A percentile compares a stretch with the other conserved stretches of the same genome.
Evolutionary conservation across 2,329 filamentous ascomycete genomes (phyloP).

Genomic region (Aureobasidium mangrovei): DNA sequence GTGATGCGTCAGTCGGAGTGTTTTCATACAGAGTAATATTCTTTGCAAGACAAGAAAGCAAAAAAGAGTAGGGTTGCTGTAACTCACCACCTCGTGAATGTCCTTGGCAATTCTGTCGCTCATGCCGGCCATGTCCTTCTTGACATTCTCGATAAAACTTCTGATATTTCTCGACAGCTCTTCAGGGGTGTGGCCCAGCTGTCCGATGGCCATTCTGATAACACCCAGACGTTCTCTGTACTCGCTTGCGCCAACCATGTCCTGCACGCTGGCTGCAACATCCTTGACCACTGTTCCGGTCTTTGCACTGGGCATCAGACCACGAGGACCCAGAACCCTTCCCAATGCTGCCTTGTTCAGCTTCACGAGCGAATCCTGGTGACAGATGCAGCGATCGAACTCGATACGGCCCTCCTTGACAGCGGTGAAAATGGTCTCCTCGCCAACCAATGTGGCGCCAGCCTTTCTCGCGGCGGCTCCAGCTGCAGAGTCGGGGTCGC

Average conservation of each 20-base stretch:
- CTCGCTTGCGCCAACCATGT: slow-evolving; percentile 73
- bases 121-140: slow-evolving; percentile 62
- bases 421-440: slow-evolving; percentile 74
- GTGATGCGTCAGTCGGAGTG: background rate
- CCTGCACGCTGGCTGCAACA: slow-evolving; percentile 63
- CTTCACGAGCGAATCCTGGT: slow-evolving; percentile 65
- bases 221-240: slow-evolving; percentile 83
- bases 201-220: slow-evolving; percentile 81
- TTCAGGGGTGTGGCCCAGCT: slow-evolving; percentile 79
- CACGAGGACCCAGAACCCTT: slow-evolving; percentile 74
- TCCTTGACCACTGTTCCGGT: slow-evolving; percentile 81
- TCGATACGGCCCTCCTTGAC: slow-evolving; percentile 69
- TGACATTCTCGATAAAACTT: slow-evolving; percentile 64
- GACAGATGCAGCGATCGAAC: slow-evolving; percentile 85
- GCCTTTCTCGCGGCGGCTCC: slow-evolving; percentile 65
- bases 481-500: slow-evolving; percentile 66
- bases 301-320: slow-evolving; percentile 86
- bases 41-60: slow-evolving; percentile 19
- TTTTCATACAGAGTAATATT: background rate
- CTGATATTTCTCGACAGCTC: slow-evolving; percentile 79
- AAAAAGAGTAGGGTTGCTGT: slow-evolving; percentile 27
- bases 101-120: slow-evolving; percentile 60
- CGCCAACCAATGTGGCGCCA: slow-evolving; percentile 75
- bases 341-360: slow-evolving; percentile 75
- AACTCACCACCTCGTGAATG: slow-evolving; percentile 58